Evolutionary conservation across 768 basidiomycete genomes (phyloP).

Genomic region (Pulveroboletus sp.): DNA sequence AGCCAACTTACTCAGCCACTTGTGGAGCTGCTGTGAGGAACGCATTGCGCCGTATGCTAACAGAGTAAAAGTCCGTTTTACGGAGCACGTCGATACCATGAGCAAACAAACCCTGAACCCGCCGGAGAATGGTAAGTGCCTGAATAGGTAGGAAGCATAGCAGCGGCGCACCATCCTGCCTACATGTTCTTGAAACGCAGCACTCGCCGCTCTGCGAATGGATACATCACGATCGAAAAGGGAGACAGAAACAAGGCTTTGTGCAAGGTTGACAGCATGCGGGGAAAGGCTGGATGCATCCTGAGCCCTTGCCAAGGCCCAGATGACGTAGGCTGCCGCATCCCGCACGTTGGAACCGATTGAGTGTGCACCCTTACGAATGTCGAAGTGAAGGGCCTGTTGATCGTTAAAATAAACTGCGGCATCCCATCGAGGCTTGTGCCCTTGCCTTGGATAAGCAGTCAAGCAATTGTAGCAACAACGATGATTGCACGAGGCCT

Average conservation of each 20-base stretch:
- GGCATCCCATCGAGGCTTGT: conserved; percentile 3
- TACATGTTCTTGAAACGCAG: conserved; percentile 95
- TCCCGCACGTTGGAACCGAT: conserved; percentile 94
- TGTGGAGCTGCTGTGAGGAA: conserved; percentile 82
- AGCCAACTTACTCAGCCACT: conserved; percentile 72
- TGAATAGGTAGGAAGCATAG: conserved; percentile 1
- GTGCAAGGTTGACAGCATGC: conserved; percentile 63
- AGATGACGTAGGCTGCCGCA: conserved; percentile 89
- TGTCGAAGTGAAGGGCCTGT: conserved; percentile 88
- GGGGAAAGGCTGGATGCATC: conserved; percentile 53
- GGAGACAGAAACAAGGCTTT: conserved; percentile 69
- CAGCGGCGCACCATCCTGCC: conserved; percentile 72
- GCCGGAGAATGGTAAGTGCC: conserved; percentile 14
- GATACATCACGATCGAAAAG: conserved; percentile 92
- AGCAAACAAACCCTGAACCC: conserved; percentile 73
- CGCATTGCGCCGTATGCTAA: conserved; percentile 79
- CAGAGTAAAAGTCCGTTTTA: conserved; percentile 93
- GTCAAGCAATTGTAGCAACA: conserved; percentile 58
- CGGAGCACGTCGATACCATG: conserved; percentile 92
- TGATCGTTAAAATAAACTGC: conserved; percentile 10
- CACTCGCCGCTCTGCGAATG: conserved; percentile 92
- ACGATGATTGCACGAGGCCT: conserved; percentile 56
- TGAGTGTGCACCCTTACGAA: conserved; percentile 87
- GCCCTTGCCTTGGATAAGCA: conserved; percentile 74
- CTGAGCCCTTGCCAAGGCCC: conserved; percentile 87